Evolutionary conservation across 495 filamentous ascomycete genomes (phyloP).

Genomic region (Penicillium tannophilum): DNA sequence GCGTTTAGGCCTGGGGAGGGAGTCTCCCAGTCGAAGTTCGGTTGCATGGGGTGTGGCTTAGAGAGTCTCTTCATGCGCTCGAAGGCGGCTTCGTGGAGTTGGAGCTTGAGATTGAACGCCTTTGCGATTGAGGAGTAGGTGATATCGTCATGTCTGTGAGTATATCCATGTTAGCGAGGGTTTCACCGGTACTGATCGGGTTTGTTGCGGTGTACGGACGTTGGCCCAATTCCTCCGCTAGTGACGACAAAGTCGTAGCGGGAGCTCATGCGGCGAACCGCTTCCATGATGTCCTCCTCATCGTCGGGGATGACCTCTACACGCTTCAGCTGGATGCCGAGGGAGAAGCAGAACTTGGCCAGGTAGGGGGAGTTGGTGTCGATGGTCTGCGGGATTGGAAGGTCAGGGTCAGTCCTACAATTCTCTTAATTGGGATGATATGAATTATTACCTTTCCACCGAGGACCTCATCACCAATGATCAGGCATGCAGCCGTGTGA

Average conservation of each 20-base stretch:
- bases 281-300: slow-evolving; percentile 86
- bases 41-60: slow-evolving; percentile 67
- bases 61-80: slow-evolving; percentile 81
- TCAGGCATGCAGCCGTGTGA: slow-evolving; percentile 88
- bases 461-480: slow-evolving; percentile 96
- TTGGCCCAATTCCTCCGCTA: slow-evolving; percentile 92
- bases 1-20: slow-evolving; percentile 77
- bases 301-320: slow-evolving; percentile 94
- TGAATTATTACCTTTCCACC: slow-evolving; percentile 79
- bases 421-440: background rate
- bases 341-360: slow-evolving; percentile 88
- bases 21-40: slow-evolving; percentile 81
- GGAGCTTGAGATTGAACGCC: slow-evolving; percentile 76
- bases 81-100: slow-evolving; percentile 73
- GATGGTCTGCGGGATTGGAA: slow-evolving; percentile 52
- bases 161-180: slow-evolving; percentile 1
- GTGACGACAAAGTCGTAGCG: slow-evolving; percentile 95
- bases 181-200: background rate
- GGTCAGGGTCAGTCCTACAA: background rate
- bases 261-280: slow-evolving; percentile 78
- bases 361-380: slow-evolving; percentile 94
- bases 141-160: slow-evolving; percentile 86
- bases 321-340: slow-evolving; percentile 86
- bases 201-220: slow-evolving; percentile 51
- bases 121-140: slow-evolving; percentile 93